A percentile compares a stretch with the other conserved stretches of the same genome.
These are phyloP conservation scores for Marsdenia floribunda DNA, from an alignment of 257 asterid genomes.

Conservation along the genomic window DNA sequence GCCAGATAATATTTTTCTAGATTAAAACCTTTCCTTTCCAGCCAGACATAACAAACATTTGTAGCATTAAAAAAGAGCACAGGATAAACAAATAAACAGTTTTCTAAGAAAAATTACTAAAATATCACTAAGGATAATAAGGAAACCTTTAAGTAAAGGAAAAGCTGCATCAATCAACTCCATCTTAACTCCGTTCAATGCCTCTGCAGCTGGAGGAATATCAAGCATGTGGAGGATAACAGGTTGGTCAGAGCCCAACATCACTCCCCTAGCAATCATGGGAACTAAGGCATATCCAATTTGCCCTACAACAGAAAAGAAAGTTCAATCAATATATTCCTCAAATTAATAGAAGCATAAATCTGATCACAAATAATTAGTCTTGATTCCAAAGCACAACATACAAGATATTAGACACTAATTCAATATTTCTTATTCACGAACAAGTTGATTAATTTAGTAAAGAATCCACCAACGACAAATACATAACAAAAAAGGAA, in stretches of 20 bases:
- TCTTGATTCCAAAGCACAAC: background rate
- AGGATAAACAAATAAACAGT: background rate
- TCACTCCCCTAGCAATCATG: conserved; percentile 21
- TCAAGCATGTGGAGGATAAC: conserved; percentile 21
- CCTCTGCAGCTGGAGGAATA: conserved; percentile 19
- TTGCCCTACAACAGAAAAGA: background rate
- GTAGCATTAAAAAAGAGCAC: background rate
- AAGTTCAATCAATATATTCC: background rate
- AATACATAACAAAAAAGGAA: background rate
- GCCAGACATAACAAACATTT: background rate
- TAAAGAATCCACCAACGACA: background rate
- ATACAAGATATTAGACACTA: background rate
- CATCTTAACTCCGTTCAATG: conserved; percentile 20
- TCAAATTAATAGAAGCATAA: background rate
- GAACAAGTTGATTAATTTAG: background rate
- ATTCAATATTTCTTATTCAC: background rate
- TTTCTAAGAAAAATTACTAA: background rate
- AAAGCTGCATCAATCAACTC: conserved; percentile 17
- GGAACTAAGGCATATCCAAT: conserved; percentile 15
- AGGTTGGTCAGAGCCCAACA: conserved; percentile 23
- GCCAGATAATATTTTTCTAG: background rate
- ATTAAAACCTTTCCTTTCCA: background rate
- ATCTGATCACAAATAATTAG: background rate
- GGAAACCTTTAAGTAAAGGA: conserved; percentile 17
- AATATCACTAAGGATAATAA: background rate